phyloP scores from a whole-genome alignment of 495 filamentous ascomycete species.

The Daldinia grandis region DNA sequence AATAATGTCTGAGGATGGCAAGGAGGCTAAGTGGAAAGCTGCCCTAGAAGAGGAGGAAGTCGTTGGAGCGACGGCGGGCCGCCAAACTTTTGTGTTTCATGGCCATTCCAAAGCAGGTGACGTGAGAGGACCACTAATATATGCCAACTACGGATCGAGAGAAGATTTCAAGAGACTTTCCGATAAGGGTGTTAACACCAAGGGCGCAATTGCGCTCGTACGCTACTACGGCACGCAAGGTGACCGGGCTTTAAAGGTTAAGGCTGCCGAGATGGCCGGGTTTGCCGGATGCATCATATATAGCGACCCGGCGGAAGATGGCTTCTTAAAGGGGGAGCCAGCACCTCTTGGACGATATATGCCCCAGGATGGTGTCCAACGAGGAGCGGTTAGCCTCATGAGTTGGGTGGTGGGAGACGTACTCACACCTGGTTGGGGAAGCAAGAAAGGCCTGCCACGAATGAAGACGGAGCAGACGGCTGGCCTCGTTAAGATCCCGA shows the following conservation, averaged over 20 bases:
- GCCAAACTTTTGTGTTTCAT: conserved; percentile 80
- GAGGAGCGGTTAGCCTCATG: conserved; percentile 83
- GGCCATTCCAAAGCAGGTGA: conserved; percentile 88
- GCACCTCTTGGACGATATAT: conserved; percentile 80
- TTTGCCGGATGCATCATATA: conserved; percentile 91
- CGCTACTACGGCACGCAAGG: conserved; percentile 78
- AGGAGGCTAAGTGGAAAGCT: conserved; percentile 78
- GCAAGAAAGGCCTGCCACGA: conserved; percentile 71
- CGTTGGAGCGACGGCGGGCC: conserved; percentile 60
- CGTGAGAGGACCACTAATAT: conserved; percentile 90
- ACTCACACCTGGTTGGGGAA: conserved; percentile 86
- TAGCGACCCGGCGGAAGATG: conserved; percentile 85
- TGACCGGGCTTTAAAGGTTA: conserved; percentile 82
- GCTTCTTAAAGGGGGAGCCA: conserved; percentile 70
- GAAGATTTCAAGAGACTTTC: conserved; percentile 80
- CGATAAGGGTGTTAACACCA: conserved; percentile 73
- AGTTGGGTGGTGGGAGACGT: conserved; percentile 88
- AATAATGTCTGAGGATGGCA: conserved; percentile 72
- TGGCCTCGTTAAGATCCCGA: conserved; percentile 83
- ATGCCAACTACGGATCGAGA: conserved; percentile 88
- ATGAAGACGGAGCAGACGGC: conserved; percentile 73
- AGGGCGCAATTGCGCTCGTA: conserved; percentile 85
- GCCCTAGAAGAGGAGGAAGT: conserved; percentile 77
- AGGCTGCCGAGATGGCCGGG: conserved; percentile 84
- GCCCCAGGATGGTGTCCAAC: conserved; percentile 80